Percentiles rank a stretch among this genome's conserved stretches.
Conservation (phyloP, 2,329 filamentous ascomycete genomes). For the Didymella exigua region DNA sequence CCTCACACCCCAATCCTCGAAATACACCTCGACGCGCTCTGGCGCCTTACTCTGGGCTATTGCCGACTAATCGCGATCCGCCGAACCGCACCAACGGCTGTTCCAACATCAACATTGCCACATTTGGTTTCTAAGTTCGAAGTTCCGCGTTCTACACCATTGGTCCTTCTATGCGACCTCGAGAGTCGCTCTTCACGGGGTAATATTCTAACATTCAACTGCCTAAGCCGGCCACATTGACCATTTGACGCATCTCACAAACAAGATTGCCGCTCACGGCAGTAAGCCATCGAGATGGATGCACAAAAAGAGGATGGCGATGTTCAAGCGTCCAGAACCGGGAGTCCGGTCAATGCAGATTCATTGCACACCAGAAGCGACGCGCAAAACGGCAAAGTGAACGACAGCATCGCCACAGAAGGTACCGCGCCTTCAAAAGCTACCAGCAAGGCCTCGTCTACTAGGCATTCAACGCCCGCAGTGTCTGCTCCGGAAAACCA, state of each 20-base stretch:
- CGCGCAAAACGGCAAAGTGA: conserved; percentile 34
- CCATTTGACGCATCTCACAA: conserved; percentile 28
- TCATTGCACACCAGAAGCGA: conserved; percentile 37
- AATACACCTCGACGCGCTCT: conserved; percentile 22
- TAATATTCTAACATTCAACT: conserved; percentile 33
- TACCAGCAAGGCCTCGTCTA: conserved; percentile 44
- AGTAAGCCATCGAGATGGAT: conserved; percentile 43
- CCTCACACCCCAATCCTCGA: conserved; percentile 29
- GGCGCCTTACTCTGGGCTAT: conserved; percentile 13
- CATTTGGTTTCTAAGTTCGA: conserved; percentile 25
- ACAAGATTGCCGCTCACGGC: conserved; percentile 25
- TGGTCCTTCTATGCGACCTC: conserved; percentile 44
- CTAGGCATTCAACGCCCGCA: conserved; percentile 43
- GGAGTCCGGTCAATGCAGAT: conserved; percentile 37
- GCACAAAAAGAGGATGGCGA: conserved; percentile 46
- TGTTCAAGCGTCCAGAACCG: conserved; percentile 37
- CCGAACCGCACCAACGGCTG: conserved; percentile 21
- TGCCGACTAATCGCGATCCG: conserved; percentile 24
- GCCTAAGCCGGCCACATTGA: conserved; percentile 29
- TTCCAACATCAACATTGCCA: conserved; percentile 12
- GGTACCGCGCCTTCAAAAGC: conserved; percentile 38
- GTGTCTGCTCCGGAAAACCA: conserved; percentile 33
- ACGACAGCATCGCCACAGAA: conserved; percentile 29
- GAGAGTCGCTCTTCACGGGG: conserved; percentile 42
- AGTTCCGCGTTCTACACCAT: conserved; percentile 43